A percentile compares a stretch with the other conserved stretches of the same genome.
These are phyloP conservation scores for Phialophora chinensis DNA, from an alignment of 2,329 filamentous ascomycete species.

Conservation along the genomic window DNA sequence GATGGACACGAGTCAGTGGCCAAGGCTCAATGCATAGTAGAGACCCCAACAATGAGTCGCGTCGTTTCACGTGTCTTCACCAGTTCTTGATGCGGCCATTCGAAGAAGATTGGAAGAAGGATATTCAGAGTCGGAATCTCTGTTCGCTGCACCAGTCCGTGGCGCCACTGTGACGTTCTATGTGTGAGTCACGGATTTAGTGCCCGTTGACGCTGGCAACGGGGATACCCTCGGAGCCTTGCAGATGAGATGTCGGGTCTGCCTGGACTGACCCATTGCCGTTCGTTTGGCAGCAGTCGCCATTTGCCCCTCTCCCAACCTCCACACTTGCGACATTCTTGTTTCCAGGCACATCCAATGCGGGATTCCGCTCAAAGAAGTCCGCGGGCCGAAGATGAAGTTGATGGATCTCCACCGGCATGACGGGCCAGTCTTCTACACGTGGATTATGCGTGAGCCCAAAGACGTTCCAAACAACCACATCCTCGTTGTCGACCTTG, in stretches of 20 bases:
- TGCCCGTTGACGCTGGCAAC: conserved; percentile 27
- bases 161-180: not conserved
- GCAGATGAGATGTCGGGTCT: conserved; percentile 27
- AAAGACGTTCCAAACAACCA: conserved; percentile 58
- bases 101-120: not conserved
- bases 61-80: not conserved
- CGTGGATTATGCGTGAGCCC: conserved; percentile 59
- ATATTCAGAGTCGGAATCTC: not conserved
- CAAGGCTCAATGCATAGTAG: not conserved
- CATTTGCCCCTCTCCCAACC: conserved; percentile 31
- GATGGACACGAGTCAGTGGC: not conserved
- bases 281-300: conserved; percentile 25
- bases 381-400: conserved; percentile 57
- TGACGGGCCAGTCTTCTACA: conserved; percentile 58
- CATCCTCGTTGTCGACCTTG: conserved; percentile 51
- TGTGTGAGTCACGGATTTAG: conserved; percentile 5
- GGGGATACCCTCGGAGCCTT: conserved; percentile 26
- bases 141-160: not conserved
- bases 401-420: conserved; percentile 56
- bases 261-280: conserved; percentile 25
- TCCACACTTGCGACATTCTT: conserved; percentile 43
- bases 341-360: conserved; percentile 57
- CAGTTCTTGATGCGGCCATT: not conserved
- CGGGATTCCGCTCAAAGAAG: conserved; percentile 60
- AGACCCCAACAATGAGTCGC: not conserved